Percentiles rank a stretch among this genome's conserved stretches.
These are phyloP conservation scores for Saccharomyces hybrid DNA, from an alignment of 1,139 yeast genomes.

Conservation along the genomic window DNA sequence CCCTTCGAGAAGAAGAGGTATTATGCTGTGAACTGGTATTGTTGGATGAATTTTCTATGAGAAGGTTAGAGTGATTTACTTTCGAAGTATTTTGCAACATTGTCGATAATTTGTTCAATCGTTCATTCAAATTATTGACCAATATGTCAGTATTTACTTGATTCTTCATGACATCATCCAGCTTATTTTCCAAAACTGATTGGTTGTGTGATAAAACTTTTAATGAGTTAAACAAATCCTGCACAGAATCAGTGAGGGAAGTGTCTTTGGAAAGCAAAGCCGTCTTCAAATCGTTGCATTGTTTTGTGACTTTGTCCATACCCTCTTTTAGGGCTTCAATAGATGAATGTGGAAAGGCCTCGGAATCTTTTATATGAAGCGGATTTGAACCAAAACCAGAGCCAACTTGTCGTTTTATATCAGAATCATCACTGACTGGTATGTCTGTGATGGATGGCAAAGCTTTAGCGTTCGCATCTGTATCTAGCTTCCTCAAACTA, in stretches of 20 bases:
- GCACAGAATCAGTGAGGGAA: conserved; percentile 14
- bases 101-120: conserved; percentile 15
- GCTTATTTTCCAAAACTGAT: conserved; percentile 28
- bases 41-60: neutral
- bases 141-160: conserved; percentile 32
- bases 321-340: conserved; percentile 4
- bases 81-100: neutral
- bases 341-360: neutral
- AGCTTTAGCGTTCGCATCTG: neutral
- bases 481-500: neutral
- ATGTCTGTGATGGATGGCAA: neutral
- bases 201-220: conserved; percentile 30
- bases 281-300: conserved; percentile 13
- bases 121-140: conserved; percentile 26
- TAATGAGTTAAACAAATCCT: conserved; percentile 20
- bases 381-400: neutral
- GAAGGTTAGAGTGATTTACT: conserved; percentile 1
- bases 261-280: conserved; percentile 16
- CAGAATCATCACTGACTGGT: neutral
- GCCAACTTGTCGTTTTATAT: neutral
- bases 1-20: conserved; percentile 17
- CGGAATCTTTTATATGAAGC: neutral
- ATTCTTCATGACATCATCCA: conserved; percentile 31
- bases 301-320: conserved; percentile 5
- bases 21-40: conserved; percentile 1